Evolutionary conservation across 345 rosid genomes (phyloP), one percentile per base, ranked within the genome.

Genomic region (Gossypium rotundifolium): DNA sequence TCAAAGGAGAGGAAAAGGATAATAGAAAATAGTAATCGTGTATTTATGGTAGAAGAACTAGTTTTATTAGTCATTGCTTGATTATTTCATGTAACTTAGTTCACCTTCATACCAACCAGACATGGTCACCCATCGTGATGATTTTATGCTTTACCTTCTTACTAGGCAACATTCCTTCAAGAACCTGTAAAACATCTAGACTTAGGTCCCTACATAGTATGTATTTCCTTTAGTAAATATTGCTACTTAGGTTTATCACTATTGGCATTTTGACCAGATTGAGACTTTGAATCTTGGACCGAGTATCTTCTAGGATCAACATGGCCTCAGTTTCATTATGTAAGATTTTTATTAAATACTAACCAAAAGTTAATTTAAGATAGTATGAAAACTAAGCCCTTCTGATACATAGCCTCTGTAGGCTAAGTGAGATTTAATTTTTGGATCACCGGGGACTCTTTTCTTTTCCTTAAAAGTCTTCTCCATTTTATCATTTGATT

Each of bases 401-500:
- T 51, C 23, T 49, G 3, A 46, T 68, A 38, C 59, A 65, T 51
- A 9, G 22, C n/a, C 25, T 49, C 51, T 57, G 58, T 68, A 68
- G 59, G 59, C 22, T 29, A 70, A 51, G 45, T 11, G 48, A 68
- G 25, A n/a, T 40, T 51, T 70, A 70, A 51, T 69, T 9, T 13
- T 59, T 51, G 40, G 17, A 51, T 63, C 33, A 25, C 40, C 45
- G 44, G 44, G 12, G 38, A 53, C 22, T 48, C 42, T 70, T 44
- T 48, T 42, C 40, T 52, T 16, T 58, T 9, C 48, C 23, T 40
- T 62, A 53, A 29, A 53, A 69, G 18, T 27, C 53, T 60, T 40
- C 58, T 33, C 59, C 29, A 49, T 73, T 72, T 66, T 65, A 3
- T 49, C 18, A 67, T 63, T 45, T 54, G 76, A 38, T 72, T 33